Conservation (phyloP, 768 basidiomycete species). For the Termitomyces sp. region DNA sequence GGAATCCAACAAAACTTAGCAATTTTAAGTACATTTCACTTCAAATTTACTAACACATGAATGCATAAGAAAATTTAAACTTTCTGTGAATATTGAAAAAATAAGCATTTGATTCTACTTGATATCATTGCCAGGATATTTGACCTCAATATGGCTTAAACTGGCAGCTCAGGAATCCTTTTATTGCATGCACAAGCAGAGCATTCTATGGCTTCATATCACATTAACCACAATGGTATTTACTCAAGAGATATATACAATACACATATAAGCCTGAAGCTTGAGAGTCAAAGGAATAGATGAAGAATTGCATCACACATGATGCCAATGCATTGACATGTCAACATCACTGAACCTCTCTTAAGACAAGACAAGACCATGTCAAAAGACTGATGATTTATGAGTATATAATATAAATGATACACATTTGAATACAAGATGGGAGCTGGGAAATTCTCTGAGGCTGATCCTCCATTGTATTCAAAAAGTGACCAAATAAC, state of each 20-base stretch:
- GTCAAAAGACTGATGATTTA: too few species aligned
- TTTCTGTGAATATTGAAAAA: not conserved
- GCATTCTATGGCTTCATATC: not conserved
- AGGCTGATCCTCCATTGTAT: too few species aligned
- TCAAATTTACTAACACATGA: not conserved
- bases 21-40: not conserved
- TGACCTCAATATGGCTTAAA: not conserved
- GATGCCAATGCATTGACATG: not conserved
- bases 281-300: too few species aligned
- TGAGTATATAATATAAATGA: too few species aligned
- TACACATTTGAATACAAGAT: too few species aligned
- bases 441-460: too few species aligned
- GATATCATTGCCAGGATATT: not conserved
- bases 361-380: too few species aligned
- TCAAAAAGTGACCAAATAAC: too few species aligned
- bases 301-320: too few species aligned
- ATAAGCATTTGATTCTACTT: not conserved
- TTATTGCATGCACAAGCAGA: not conserved
- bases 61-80: not conserved
- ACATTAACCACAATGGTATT: not conserved
- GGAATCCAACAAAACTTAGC: not conserved
- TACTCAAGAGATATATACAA: not conserved
- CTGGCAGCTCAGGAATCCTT: not conserved
- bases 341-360: not conserved
- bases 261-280: too few species aligned